A percentile compares a stretch with the other conserved stretches of the same genome.
Evolutionary conservation across 345 rosid genomes (phyloP).

Genomic region (Syzygium aromaticum): DNA sequence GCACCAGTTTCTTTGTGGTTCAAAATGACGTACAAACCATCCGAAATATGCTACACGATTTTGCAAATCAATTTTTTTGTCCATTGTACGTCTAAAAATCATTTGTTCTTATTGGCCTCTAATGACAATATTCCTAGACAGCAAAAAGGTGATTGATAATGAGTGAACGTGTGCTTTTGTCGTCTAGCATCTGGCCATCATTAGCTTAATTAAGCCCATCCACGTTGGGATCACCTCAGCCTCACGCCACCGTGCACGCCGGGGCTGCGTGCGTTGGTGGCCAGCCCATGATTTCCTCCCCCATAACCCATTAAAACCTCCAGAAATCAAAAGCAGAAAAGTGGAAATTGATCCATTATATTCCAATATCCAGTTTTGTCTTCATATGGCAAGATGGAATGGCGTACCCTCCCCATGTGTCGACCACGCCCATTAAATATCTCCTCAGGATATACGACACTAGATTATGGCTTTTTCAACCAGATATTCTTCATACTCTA

Average conservation of each 20-base stretch:
- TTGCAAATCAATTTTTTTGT: neutral
- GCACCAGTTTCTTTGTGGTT: too few species aligned
- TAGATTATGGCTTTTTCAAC: neutral
- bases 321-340: neutral
- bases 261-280: conserved; percentile 7
- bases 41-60: neutral
- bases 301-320: neutral
- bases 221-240: conserved; percentile 37
- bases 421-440: neutral
- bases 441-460: neutral
- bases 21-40: neutral
- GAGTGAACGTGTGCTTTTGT: neutral
- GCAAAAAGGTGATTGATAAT: conserved; percentile 1
- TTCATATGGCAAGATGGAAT: neutral
- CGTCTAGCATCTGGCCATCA: neutral
- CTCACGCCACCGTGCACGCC: conserved; percentile 31
- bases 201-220: conserved; percentile 8
- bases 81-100: neutral
- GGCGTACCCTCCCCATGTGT: neutral
- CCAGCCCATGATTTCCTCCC: neutral
- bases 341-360: neutral
- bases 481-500: neutral
- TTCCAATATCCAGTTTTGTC: neutral
- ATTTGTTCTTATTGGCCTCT: neutral
- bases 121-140: neutral